Evolutionary conservation across 345 rosid genomes (phyloP).

Genomic region (Microthlaspi erraticum): DNA sequence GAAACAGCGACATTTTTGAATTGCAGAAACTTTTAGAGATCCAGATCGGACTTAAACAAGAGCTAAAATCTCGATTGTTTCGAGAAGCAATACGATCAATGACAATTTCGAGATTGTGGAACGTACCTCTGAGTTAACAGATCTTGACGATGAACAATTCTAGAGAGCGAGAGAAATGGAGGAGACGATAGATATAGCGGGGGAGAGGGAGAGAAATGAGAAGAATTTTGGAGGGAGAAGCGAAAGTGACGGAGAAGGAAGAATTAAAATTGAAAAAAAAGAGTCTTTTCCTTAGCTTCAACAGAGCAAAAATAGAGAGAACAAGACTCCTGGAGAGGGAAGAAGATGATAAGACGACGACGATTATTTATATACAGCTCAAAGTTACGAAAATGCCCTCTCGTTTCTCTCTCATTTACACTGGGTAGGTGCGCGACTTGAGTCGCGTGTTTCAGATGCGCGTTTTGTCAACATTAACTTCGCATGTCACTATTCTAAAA

Average conservation of each 20-base stretch:
- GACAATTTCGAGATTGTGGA: background rate
- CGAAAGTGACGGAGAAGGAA: conserved; percentile 36
- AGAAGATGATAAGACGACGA: background rate
- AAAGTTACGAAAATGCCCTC: conserved; percentile 36
- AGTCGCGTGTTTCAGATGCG: conserved; percentile 32
- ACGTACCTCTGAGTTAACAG: conserved; percentile 33
- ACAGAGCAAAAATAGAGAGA: conserved; percentile 26
- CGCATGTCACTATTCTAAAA: background rate
- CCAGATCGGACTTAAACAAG: background rate
- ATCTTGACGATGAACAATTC: conserved; percentile 21
- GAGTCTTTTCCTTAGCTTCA: background rate
- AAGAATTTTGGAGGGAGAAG: conserved; percentile 13
- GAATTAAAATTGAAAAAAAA: conserved; percentile 8
- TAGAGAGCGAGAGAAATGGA: conserved; percentile 13
- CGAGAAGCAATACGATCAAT: background rate
- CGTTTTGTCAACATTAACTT: conserved; percentile 29
- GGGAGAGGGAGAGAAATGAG: background rate
- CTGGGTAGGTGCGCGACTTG: conserved; percentile 36
- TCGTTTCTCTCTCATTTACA: background rate
- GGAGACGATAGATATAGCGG: background rate
- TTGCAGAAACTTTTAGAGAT: conserved; percentile 8
- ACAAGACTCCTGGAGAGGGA: conserved; percentile 34
- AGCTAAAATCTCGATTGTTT: background rate
- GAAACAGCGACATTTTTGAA: background rate
- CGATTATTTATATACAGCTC: conserved; percentile 22